A percentile compares a stretch with the other conserved stretches of the same genome.
These are phyloP conservation scores for Colletotrichum scovillei DNA, from an alignment of 2,329 filamentous ascomycete species.

Conservation along the genomic window DNA sequence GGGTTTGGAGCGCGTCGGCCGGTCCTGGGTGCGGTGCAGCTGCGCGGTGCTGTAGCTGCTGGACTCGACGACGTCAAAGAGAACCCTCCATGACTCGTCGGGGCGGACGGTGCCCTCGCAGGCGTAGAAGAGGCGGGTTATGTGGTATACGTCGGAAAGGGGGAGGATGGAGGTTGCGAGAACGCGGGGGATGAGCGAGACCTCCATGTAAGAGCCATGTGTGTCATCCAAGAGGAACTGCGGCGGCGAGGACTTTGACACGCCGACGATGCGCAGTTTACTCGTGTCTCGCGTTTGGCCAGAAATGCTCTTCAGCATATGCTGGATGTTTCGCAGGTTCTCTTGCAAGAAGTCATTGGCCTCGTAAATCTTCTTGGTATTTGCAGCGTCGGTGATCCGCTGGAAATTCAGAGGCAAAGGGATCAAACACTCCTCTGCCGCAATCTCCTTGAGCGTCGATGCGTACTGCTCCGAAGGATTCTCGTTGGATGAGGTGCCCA, in stretches of 20 bases:
- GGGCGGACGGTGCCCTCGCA: conserved; percentile 24
- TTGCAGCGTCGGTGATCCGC: conserved; percentile 36
- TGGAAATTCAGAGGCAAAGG: conserved; percentile 40
- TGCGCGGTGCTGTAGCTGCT: conserved; percentile 31
- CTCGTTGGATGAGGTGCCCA: conserved; percentile 79
- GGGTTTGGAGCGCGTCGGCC: conserved; percentile 32
- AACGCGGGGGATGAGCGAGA: conserved; percentile 37
- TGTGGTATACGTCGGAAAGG: conserved; percentile 51
- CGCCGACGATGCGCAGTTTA: conserved; percentile 29
- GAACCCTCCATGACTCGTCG: conserved; percentile 24
- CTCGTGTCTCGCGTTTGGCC: conserved; percentile 35
- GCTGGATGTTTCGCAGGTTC: conserved; percentile 59
- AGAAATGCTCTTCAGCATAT: conserved; percentile 56
- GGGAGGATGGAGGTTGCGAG: conserved; percentile 46
- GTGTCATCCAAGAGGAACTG: conserved; percentile 28
- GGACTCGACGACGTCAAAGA: conserved; percentile 37
- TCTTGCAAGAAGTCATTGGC: conserved; percentile 54
- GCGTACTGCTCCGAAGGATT: conserved; percentile 58
- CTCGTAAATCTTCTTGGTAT: conserved; percentile 38
- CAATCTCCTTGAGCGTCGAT: conserved; percentile 51
- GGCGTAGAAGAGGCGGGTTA: conserved; percentile 43
- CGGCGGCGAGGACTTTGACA: conserved; percentile 30
- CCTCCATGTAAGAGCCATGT: conserved; percentile 28
- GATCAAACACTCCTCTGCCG: conserved; percentile 53
- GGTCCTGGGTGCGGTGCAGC: conserved; percentile 13